phyloP scores from a whole-genome alignment of 768 basidiomycete genomes.

The Saitozyma sp. region DNA sequence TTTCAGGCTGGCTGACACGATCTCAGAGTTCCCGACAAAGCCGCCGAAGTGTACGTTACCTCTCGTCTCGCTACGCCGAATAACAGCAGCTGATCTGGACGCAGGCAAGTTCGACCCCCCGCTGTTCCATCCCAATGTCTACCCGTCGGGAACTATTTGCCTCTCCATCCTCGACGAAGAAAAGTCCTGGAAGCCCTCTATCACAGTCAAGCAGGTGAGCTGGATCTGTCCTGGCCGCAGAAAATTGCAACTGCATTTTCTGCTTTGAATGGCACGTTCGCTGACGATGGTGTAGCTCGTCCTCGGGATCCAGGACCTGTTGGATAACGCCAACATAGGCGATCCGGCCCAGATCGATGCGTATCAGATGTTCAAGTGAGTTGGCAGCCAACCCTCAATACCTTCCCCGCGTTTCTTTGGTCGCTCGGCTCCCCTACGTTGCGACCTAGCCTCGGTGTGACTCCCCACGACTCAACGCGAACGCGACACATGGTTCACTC shows the following conservation, averaged over 20 bases:
- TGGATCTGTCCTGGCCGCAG: slow-evolving; percentile 13
- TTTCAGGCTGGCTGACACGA: slow-evolving; percentile 4
- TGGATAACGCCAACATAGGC: slow-evolving; percentile 92
- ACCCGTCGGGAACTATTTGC: slow-evolving; percentile 97
- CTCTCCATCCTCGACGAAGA: slow-evolving; percentile 97
- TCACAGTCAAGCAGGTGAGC: slow-evolving; percentile 93
- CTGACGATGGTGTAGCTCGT: slow-evolving; percentile 65
- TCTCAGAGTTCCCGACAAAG: slow-evolving; percentile 50
- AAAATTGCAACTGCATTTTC: background rate
- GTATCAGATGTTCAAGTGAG: slow-evolving; percentile 97
- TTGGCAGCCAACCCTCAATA: slow-evolving; percentile 13
- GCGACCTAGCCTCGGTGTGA: too few relatives aligned
- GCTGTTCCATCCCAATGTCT: slow-evolving; percentile 97
- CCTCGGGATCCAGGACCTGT: slow-evolving; percentile 89
- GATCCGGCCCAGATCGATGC: slow-evolving; percentile 99
- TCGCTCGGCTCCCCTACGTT: background rate
- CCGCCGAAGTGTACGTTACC: slow-evolving; percentile 49
- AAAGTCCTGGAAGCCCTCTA: slow-evolving; percentile 98
- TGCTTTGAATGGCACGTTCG: too few relatives aligned
- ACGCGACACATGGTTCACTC: too few relatives aligned
- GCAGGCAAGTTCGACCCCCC: slow-evolving; percentile 95
- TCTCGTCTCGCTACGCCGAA: background rate
- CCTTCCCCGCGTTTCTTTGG: background rate
- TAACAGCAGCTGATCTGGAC: slow-evolving; percentile 8
- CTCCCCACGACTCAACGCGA: too few relatives aligned